Conservation (phyloP, 2,329 filamentous ascomycete genomes). For the Boeremia exigua region DNA sequence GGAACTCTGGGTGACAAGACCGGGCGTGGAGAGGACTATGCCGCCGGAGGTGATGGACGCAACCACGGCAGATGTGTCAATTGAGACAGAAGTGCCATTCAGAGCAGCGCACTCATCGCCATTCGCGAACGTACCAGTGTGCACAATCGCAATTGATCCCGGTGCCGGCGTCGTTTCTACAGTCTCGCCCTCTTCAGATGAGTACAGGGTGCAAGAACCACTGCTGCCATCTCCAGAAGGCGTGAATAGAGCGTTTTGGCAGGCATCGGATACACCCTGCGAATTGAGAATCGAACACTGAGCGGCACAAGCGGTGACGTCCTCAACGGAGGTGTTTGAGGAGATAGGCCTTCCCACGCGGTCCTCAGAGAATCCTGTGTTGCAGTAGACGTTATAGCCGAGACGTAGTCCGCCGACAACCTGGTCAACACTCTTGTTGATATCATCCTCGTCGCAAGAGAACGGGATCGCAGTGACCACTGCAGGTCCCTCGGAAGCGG, state of each 20-base stretch:
- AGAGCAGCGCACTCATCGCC: slow-evolving; percentile 28
- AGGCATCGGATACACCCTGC: slow-evolving; percentile 26
- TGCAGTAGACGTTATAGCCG: slow-evolving; percentile 38
- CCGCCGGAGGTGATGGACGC: slow-evolving; percentile 29
- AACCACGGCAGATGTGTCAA: slow-evolving; percentile 30
- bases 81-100: slow-evolving; percentile 6
- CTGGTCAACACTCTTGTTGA: slow-evolving; percentile 28
- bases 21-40: slow-evolving; percentile 32
- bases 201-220: slow-evolving; percentile 30
- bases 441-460: slow-evolving; percentile 26
- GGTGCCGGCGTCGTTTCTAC: slow-evolving; percentile 13
- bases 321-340: slow-evolving; percentile 16
- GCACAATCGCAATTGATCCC: slow-evolving; percentile 29
- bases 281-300: slow-evolving; percentile 40
- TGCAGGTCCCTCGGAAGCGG: slow-evolving; percentile 1
- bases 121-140: slow-evolving; percentile 29
- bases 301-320: slow-evolving; percentile 33
- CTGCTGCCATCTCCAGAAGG: slow-evolving; percentile 23
- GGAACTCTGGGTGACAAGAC: slow-evolving; percentile 24
- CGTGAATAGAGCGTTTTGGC: slow-evolving; percentile 32
- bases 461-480: slow-evolving; percentile 37
- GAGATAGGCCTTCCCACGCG: slow-evolving; percentile 21
- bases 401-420: slow-evolving; percentile 32
- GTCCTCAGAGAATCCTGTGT: slow-evolving; percentile 31
- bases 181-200: slow-evolving; percentile 10